Evolutionary conservation across 331 rosid genomes (phyloP), one percentile per base, ranked within the genome.

Genomic region (Pyracantha coccinea): DNA sequence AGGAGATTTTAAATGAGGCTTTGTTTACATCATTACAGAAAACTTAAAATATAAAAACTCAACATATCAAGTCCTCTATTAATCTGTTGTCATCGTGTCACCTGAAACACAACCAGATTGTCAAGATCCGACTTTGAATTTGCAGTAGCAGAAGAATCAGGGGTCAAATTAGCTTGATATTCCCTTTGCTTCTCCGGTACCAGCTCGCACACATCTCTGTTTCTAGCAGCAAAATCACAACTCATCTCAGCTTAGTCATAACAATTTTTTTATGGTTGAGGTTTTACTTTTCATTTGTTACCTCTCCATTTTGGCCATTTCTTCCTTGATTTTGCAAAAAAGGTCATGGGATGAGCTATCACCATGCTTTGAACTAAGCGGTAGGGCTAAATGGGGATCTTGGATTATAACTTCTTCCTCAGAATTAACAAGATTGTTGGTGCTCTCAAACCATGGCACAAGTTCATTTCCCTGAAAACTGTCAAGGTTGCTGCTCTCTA

Each of bases 101-200:
- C 96, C 92, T 90, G 94, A 84, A 85, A 83, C 87, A 83, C 24
- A 29, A 75, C 57, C 76, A 88, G 29, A 77, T 86, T 86, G 81
- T 90, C 91, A 24, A 81, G 61, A 33, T 92, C 94, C 7, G 87
- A 86, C 81, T 81, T 87, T 1, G 96, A 90, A 77, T 83, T 92
- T 53, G 74, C 91, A 68, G 96, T 92, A 7, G 86, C 76, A 71
- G 92, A 92, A 67, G 96, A 92, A 89, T 92, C 92, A 0, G 90
- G 94, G 79, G 94, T 92, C 71, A 86, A 89, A 75, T 90, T 86
- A 60, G 83, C 87, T 53, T 83, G 92, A 69, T 92, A 87, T 63
- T 88, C 88, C 73, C 71, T 88, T 75, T 83, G 90, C 76, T 54
- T 84, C 69, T 57, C 64, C 41, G 86, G 84, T 60, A 75, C 80